A percentile compares a stretch with the other conserved stretches of the same genome.
Evolutionary conservation across 257 asterid species (phyloP).

Genomic region (Cruciata laevipes): DNA sequence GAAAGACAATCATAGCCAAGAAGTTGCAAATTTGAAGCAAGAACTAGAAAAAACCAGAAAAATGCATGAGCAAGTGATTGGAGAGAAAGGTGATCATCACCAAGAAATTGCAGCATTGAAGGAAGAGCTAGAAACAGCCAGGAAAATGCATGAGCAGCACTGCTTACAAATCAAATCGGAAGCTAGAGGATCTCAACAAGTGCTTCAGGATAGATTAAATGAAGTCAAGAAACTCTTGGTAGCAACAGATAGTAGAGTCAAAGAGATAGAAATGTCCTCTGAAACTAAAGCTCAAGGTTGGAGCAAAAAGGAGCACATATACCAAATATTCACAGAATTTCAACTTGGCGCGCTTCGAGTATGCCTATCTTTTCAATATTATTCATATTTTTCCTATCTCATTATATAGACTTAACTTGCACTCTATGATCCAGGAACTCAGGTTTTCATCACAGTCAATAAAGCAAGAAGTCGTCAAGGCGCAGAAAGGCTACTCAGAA

Average conservation of each 20-base stretch:
- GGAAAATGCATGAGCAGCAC: slow-evolving; percentile 27
- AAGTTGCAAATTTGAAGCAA: slow-evolving; percentile 7
- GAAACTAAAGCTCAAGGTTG: slow-evolving; percentile 40
- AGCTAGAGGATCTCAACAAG: slow-evolving; percentile 41
- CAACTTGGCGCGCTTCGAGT: slow-evolving; percentile 88
- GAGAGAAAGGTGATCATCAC: background rate
- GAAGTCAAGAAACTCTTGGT: slow-evolving; percentile 34
- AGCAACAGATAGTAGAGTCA: slow-evolving; percentile 38
- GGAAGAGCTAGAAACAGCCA: slow-evolving; percentile 33
- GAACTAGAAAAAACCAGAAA: background rate
- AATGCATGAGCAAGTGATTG: background rate
- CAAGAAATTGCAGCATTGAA: slow-evolving; percentile 16
- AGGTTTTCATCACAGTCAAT: slow-evolving; percentile 59
- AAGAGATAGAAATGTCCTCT: slow-evolving; percentile 47
- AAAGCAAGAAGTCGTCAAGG: slow-evolving; percentile 62
- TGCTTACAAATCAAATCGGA: slow-evolving; percentile 32
- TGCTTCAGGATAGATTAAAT: slow-evolving; percentile 46
- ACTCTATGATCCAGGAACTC: slow-evolving; percentile 47
- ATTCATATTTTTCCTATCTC: background rate
- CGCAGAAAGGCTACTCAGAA: slow-evolving; percentile 56
- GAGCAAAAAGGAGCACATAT: slow-evolving; percentile 59
- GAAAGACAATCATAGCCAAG: slow-evolving; percentile 31
- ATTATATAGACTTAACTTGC: background rate
- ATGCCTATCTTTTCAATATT: slow-evolving; percentile 19
- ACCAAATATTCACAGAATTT: slow-evolving; percentile 57